A percentile compares a stretch with the other conserved stretches of the same genome.
phyloP scores from a whole-genome alignment of 352 stramenopile species.

The Phytophthora crassamura region DNA sequence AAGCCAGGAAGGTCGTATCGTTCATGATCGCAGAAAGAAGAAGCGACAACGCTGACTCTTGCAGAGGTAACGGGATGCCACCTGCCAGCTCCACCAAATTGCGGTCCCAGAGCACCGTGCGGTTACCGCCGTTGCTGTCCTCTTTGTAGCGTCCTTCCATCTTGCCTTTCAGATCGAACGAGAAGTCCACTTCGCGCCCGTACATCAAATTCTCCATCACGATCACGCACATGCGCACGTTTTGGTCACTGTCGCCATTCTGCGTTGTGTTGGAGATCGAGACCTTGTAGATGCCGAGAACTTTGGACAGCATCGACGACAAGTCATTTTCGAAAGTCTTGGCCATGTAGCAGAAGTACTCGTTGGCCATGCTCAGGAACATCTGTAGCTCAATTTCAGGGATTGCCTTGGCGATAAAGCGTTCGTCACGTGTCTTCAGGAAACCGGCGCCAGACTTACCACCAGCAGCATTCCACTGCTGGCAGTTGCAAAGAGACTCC shows the following conservation, averaged over 20 bases:
- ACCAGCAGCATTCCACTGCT: constrained; percentile 86
- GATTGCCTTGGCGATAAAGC: constrained; percentile 90
- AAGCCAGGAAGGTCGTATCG: constrained; percentile 86
- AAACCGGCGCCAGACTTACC: constrained; percentile 90
- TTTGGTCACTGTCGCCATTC: constrained; percentile 62
- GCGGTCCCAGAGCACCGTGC: constrained; percentile 81
- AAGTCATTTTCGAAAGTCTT: constrained; percentile 89
- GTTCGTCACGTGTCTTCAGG: constrained; percentile 86
- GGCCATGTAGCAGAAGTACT: constrained; percentile 91
- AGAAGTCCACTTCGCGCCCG: constrained; percentile 84
- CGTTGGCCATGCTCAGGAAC: constrained; percentile 91
- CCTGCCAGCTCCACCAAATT: constrained; percentile 89
- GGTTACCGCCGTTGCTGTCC: constrained; percentile 34
- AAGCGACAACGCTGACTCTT: constrained; percentile 84
- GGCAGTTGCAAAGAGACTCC: constrained; percentile 86
- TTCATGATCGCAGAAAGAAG: constrained; percentile 87
- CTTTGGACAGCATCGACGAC: constrained; percentile 90
- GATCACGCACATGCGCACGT: constrained; percentile 84
- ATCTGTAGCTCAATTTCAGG: constrained; percentile 89
- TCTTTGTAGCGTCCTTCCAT: constrained; percentile 85
- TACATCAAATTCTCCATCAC: constrained; percentile 92
- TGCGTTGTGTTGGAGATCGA: constrained; percentile 66
- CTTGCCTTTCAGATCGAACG: constrained; percentile 90
- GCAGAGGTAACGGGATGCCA: constrained; percentile 81
- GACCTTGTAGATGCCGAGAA: constrained; percentile 89